phyloP scores from a whole-genome alignment of 192 early-diverging fungal genomes.

The Backusella luteola region DNA sequence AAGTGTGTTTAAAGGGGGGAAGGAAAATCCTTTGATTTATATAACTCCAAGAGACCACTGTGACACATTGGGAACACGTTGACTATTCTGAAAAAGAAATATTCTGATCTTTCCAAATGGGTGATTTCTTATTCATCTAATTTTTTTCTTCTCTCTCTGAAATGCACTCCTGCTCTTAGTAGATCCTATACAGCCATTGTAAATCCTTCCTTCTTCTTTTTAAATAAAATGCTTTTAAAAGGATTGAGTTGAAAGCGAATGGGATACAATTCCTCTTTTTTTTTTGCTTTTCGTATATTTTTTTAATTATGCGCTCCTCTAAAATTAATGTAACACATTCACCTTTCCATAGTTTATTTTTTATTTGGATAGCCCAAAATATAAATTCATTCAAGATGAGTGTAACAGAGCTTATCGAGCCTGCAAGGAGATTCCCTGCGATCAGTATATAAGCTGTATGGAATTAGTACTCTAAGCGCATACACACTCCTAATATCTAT shows the following conservation, averaged over 20 bases:
- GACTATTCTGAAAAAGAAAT: constrained; percentile 6
- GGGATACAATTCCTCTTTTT: neutral
- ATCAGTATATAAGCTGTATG: neutral
- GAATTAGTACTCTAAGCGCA: neutral
- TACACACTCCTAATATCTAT: constrained; percentile 1
- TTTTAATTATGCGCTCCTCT: neutral
- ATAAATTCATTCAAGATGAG: neutral
- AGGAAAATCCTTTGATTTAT: constrained; percentile 1
- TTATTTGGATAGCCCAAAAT: neutral
- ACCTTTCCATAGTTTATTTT: neutral
- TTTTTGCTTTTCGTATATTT: neutral
- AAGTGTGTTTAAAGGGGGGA: neutral
- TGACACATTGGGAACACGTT: constrained; percentile 18
- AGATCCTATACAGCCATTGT: neutral
- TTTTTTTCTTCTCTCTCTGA: neutral
- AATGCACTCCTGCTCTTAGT: constrained; percentile 11
- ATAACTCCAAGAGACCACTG: neutral
- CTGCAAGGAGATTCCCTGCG: neutral
- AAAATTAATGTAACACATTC: neutral
- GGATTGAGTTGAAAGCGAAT: neutral
- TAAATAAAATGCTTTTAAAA: neutral
- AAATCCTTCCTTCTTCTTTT: neutral
- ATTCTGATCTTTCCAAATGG: constrained; percentile 8
- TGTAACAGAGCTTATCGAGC: neutral
- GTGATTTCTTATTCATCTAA: constrained; percentile 8